Conservation (phyloP, 1,284 basidiomycete species). For the Leccinum pallidistipes region DNA sequence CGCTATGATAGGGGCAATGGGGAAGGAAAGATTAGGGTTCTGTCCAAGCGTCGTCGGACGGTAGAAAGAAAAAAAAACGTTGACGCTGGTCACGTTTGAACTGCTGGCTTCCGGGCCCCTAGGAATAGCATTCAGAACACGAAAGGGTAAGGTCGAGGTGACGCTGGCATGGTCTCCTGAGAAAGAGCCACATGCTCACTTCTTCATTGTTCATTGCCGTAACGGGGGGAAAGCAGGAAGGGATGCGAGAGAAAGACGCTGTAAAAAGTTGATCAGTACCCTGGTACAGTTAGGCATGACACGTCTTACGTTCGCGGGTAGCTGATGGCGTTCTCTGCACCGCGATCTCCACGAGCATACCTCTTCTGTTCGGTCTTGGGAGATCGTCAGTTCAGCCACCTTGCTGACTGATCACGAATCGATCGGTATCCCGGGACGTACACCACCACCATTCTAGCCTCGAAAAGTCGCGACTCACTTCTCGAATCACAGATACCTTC, state of each 20-base stretch:
- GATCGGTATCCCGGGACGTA: not conserved
- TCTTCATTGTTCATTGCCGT: not conserved
- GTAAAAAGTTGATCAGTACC: not conserved
- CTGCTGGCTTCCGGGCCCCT: not conserved
- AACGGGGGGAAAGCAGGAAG: not conserved
- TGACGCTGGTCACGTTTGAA: not conserved
- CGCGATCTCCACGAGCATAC: not conserved
- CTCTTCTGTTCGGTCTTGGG: not conserved
- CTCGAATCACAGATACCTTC: conserved; percentile 14
- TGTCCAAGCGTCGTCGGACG: not conserved
- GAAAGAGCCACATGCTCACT: not conserved
- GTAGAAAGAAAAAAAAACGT: not conserved
- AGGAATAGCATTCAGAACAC: not conserved
- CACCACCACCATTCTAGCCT: conserved; percentile 3
- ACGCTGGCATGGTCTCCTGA: not conserved
- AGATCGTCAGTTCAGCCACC: conserved; percentile 3
- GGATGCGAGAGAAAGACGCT: not conserved
- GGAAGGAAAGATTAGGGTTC: not conserved
- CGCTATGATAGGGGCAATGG: not conserved
- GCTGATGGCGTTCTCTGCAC: not conserved
- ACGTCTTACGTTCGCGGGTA: not conserved
- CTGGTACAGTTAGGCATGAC: not conserved
- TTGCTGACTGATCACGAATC: not conserved
- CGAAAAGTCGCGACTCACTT: not conserved
- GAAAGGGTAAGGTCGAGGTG: not conserved